Base-by-base conservation (phyloP, 2,329 filamentous ascomycete species). In the Neoarthrinium moseri region DNA sequence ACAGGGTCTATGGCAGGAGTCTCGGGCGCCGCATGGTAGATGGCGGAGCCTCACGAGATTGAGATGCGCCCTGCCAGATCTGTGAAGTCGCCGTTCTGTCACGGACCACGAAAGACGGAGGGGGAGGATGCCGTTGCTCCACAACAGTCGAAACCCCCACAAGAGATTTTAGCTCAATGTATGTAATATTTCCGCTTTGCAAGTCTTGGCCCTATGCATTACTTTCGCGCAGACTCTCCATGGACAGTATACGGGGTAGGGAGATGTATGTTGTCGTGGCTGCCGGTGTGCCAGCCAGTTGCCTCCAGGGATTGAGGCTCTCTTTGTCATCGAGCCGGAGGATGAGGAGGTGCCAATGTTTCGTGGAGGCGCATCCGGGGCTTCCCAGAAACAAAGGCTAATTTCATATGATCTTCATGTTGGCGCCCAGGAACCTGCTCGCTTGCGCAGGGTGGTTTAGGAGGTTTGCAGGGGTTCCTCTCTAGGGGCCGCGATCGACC, bases 321-420 rank as follows among this genome's bases (percentile, higher is more conserved):
- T 34, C 7, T 12, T 34, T 34, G 7, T 34, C 10, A 10, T 34
- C 13, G 32, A 34, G 32, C 18, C 39, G 39, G 39, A 34, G 33
- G 39, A 43, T 26, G 39, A 26, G 39, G 32, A 23, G 13, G 20
- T 39, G 36, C 24, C 24, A 18, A 33, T 40, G 37, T 40, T 40
- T 40, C 22, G 23, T 27, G 37, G 30, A 7, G 37, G 24, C n/a
- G 21, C 27, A 21, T 20, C 26, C 17, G 45, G 40, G 35, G 45
- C 33, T 42, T 48, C 32, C 49, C 48, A 55, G 51, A 56, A 58
- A 56, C 54, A 48, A 54, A 56, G 48, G 49, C 48, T 49, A 58
- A 58, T 57, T 53, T 56, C 52, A 56, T 55, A 55, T 56, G 56
- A 59, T 57, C 55, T 52, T 51, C 54, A 47, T 48, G 50, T 53